Percentiles rank a stretch among this genome's conserved stretches.
These are phyloP conservation scores for Arachis stenosperma DNA, from an alignment of 306 rosid genomes.

Conservation along the genomic window DNA sequence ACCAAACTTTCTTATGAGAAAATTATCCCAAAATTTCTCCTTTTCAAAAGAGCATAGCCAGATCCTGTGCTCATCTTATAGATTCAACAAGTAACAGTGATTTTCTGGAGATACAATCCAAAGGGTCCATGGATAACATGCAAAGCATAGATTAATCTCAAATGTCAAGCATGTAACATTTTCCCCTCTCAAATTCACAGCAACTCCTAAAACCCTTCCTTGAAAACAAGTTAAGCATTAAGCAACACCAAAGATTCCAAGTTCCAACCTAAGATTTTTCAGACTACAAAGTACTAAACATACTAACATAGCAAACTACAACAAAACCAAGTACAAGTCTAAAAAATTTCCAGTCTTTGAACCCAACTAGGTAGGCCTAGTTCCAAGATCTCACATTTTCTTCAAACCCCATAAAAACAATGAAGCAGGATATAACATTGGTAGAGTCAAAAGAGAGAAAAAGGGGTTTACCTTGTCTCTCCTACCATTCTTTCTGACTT, in stretches of 20 bases:
- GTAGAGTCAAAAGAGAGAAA: conserved; percentile 5
- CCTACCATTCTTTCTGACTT: conserved; percentile 62
- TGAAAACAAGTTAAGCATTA: neutral
- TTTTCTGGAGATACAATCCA: conserved; percentile 24
- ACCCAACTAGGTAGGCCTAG: conserved; percentile 13
- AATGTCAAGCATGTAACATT: conserved; percentile 20
- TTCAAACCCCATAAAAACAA: neutral
- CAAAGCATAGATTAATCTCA: conserved; percentile 38
- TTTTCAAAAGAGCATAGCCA: conserved; percentile 16
- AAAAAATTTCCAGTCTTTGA: neutral
- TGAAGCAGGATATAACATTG: neutral
- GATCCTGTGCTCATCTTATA: conserved; percentile 4
- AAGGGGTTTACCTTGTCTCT: conserved; percentile 64
- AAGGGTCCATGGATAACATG: conserved; percentile 35
- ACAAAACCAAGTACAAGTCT: conserved; percentile 2
- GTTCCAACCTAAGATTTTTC: neutral
- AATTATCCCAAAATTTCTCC: conserved; percentile 1
- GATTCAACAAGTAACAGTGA: neutral
- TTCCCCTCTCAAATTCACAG: neutral
- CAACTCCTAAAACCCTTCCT: conserved; percentile 17
- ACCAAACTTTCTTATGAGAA: neutral
- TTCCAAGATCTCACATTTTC: conserved; percentile 44
- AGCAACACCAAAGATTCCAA: conserved; percentile 1
- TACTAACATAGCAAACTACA: neutral
- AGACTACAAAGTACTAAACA: conserved; percentile 13